These are phyloP conservation scores for Cardiospermum halicacabum DNA, from an alignment of 345 rosid species.

Conservation along the genomic window DNA sequence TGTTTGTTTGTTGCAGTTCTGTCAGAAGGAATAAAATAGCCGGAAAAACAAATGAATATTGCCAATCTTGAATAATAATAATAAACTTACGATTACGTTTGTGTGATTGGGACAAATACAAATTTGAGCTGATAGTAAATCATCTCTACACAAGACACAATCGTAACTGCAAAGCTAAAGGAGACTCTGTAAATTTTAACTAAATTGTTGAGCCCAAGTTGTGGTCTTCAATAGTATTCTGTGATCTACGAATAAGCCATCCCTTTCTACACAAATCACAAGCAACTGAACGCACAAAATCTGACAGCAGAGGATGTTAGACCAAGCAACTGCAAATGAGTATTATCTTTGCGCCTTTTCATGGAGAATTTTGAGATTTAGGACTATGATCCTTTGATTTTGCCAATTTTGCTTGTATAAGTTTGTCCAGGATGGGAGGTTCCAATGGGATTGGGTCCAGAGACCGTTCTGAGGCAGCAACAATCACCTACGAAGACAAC, in stretches of 20 bases:
- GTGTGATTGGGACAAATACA: constrained; percentile 3
- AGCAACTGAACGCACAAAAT: neutral
- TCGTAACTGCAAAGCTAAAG: neutral
- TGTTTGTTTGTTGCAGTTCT: neutral
- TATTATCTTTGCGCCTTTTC: neutral
- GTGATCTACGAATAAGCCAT: neutral
- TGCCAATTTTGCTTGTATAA: constrained; percentile 78
- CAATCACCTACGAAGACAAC: constrained; percentile 65
- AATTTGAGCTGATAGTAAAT: neutral
- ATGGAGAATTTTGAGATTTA: constrained; percentile 7
- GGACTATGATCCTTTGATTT: constrained; percentile 48
- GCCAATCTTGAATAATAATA: neutral
- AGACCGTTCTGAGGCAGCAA: constrained; percentile 91
- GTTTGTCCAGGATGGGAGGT: constrained; percentile 91
- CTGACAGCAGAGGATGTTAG: constrained; percentile 1
- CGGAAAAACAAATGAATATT: neutral
- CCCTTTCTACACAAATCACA: neutral
- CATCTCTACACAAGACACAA: neutral
- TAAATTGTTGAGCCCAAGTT: neutral
- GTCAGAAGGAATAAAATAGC: neutral
- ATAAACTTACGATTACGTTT: neutral
- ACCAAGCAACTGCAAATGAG: neutral
- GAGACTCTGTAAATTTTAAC: neutral
- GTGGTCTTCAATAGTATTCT: neutral
- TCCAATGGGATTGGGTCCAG: constrained; percentile 88